Evolutionary conservation across 768 basidiomycete species (phyloP).

Genomic region (Lactarius sp.): DNA sequence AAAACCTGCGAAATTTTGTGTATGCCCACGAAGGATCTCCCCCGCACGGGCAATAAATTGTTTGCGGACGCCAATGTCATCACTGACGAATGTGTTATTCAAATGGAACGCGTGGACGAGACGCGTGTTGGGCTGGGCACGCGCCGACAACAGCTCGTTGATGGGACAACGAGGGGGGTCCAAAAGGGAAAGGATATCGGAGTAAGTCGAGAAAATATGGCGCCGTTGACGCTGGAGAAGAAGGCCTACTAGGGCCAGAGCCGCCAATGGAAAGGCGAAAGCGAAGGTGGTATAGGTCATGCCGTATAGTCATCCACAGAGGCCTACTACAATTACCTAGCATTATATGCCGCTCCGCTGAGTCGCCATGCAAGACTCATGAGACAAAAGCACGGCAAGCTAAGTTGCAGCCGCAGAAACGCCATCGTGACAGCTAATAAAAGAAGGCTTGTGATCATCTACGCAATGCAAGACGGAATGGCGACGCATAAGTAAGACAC

Average conservation of each 20-base stretch:
- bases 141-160: slow-evolving; percentile 10
- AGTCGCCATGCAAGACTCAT: background rate
- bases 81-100: slow-evolving; percentile 51
- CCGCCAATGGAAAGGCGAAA: background rate
- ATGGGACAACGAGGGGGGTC: background rate
- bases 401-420: too few species aligned
- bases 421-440: too few species aligned
- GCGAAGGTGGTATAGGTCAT: background rate
- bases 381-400: too few species aligned
- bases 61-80: slow-evolving; percentile 34
- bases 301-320: background rate
- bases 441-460: too few species aligned
- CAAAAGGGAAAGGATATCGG: background rate
- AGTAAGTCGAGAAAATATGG: background rate
- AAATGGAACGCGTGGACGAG: slow-evolving; percentile 27
- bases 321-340: background rate
- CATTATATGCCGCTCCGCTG: background rate
- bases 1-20: background rate
- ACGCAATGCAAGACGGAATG: too few species aligned
- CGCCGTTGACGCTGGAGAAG: background rate
- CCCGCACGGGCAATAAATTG: slow-evolving; percentile 33
- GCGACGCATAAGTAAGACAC: too few species aligned
- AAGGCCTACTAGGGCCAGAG: background rate
- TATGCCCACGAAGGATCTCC: slow-evolving; percentile 30
- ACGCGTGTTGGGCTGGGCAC: slow-evolving; percentile 27